phyloP scores from a whole-genome alignment of 2,329 filamentous ascomycete species.

The Hypoxylon sp. region DNA sequence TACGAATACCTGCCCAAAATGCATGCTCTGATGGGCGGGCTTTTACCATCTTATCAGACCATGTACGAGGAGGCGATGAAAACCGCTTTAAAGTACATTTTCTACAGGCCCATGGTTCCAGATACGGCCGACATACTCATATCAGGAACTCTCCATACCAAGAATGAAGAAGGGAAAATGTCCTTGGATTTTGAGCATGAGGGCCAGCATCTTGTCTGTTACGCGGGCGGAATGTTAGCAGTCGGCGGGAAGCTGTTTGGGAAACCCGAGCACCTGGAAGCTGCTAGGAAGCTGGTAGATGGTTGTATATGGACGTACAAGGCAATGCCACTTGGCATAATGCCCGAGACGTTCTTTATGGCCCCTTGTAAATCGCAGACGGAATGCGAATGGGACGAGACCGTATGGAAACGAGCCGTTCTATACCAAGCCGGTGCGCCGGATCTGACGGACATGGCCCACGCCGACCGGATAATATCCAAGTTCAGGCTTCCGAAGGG shows the following conservation, averaged over 20 bases:
- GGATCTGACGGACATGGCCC: slow-evolving; percentile 23
- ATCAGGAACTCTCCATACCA: slow-evolving; percentile 59
- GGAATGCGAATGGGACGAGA: slow-evolving; percentile 50
- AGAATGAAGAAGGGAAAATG: slow-evolving; percentile 45
- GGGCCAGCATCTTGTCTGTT: slow-evolving; percentile 63
- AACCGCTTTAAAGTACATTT: slow-evolving; percentile 68
- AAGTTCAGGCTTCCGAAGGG: slow-evolving; percentile 44
- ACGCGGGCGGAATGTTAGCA: slow-evolving; percentile 64
- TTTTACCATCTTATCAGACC: slow-evolving; percentile 65
- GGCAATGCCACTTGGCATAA: slow-evolving; percentile 62
- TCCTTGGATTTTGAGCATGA: slow-evolving; percentile 52
- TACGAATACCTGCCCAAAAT: slow-evolving; percentile 68
- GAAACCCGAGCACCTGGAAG: slow-evolving; percentile 57
- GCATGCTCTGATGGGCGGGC: slow-evolving; percentile 68
- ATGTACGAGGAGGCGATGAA: slow-evolving; percentile 74
- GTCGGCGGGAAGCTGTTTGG: slow-evolving; percentile 61
- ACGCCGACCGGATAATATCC: slow-evolving; percentile 40
- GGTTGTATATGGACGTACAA: slow-evolving; percentile 67
- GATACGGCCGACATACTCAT: slow-evolving; percentile 70
- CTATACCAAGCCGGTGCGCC: slow-evolving; percentile 35
- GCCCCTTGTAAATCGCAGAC: slow-evolving; percentile 53
- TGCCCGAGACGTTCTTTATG: slow-evolving; percentile 64
- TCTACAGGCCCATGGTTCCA: slow-evolving; percentile 74
- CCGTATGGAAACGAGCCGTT: slow-evolving; percentile 46
- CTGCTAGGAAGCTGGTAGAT: slow-evolving; percentile 60